Evolutionary conservation across 1,284 basidiomycete genomes (phyloP).

Genomic region (Microbotryum violaceum): DNA sequence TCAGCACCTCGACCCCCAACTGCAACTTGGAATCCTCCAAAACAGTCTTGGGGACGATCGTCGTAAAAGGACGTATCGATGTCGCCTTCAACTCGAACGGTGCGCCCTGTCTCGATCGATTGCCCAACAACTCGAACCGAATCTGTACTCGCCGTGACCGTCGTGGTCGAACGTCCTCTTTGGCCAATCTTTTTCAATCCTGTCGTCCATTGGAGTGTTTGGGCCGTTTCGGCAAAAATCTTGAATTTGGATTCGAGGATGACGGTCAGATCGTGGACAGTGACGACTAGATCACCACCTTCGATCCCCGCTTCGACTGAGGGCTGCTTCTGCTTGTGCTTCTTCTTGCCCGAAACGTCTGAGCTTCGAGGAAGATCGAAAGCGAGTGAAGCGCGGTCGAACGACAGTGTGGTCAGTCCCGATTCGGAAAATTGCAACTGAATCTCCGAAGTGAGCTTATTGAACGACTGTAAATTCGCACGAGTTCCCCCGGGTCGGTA

Average conservation of each 20-base stretch:
- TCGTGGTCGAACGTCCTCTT: not conserved
- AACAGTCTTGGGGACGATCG: slow-evolving; percentile 12
- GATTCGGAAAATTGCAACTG: slow-evolving; percentile 1
- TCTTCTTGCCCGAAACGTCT: too few relatives aligned
- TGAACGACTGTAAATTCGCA: slow-evolving; percentile 7
- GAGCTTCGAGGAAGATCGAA: slow-evolving; percentile 4
- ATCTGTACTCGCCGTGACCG: slow-evolving; percentile 4
- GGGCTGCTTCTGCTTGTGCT: not conserved
- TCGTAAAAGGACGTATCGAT: slow-evolving; percentile 10
- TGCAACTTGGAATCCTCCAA: slow-evolving; percentile 3
- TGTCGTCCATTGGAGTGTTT: slow-evolving; percentile 5
- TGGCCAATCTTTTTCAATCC: slow-evolving; percentile 1
- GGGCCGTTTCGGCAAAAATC: slow-evolving; percentile 6
- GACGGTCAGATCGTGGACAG: slow-evolving; percentile 6
- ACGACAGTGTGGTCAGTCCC: not conserved
- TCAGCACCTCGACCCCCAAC: slow-evolving; percentile 4
- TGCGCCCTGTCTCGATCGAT: not conserved
- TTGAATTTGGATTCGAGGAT: slow-evolving; percentile 1
- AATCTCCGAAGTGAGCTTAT: slow-evolving; percentile 9
- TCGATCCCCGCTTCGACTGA: not conserved
- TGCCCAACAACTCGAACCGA: not conserved
- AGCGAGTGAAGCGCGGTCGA: slow-evolving; percentile 3
- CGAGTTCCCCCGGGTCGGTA: slow-evolving; percentile 10
- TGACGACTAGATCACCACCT: slow-evolving; percentile 7
- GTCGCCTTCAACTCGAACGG: not conserved